These are phyloP conservation scores for Fraxinus excelsior DNA, from an alignment of 257 asterid genomes.

Conservation along the genomic window DNA sequence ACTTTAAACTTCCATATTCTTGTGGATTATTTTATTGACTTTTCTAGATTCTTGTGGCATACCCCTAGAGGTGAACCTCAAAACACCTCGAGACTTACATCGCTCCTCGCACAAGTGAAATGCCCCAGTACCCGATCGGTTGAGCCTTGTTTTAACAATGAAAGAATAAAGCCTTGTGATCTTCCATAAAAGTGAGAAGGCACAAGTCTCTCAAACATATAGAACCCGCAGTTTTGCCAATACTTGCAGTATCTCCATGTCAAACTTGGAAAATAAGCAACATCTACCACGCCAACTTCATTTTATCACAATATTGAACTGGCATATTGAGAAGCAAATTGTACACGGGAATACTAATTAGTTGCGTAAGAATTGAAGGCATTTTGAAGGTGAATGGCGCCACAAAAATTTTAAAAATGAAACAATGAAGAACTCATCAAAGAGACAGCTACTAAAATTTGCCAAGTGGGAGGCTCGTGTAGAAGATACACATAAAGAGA, in stretches of 20 bases:
- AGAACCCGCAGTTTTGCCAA: not conserved
- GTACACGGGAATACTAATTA: not conserved
- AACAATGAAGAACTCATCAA: not conserved
- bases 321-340: constrained; percentile 2
- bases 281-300: not conserved
- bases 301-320: constrained; percentile 2
- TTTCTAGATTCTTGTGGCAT: not conserved
- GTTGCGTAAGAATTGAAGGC: constrained; percentile 1
- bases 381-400: constrained; percentile 8
- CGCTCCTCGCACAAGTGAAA: not conserved
- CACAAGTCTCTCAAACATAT: not conserved
- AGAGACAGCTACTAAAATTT: constrained; percentile 15
- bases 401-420: not conserved
- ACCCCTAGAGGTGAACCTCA: not conserved
- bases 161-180: not conserved
- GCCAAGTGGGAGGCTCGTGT: not conserved
- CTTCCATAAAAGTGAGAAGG: not conserved
- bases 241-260: not conserved
- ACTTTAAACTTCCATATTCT: not conserved
- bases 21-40: not conserved
- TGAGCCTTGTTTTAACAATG: not conserved
- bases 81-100: not conserved
- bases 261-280: constrained; percentile 6
- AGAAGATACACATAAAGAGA: constrained; percentile 7
- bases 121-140: not conserved